Base-by-base conservation (phyloP, 345 rosid genomes). In the Eucalyptus paniculata region DNA sequence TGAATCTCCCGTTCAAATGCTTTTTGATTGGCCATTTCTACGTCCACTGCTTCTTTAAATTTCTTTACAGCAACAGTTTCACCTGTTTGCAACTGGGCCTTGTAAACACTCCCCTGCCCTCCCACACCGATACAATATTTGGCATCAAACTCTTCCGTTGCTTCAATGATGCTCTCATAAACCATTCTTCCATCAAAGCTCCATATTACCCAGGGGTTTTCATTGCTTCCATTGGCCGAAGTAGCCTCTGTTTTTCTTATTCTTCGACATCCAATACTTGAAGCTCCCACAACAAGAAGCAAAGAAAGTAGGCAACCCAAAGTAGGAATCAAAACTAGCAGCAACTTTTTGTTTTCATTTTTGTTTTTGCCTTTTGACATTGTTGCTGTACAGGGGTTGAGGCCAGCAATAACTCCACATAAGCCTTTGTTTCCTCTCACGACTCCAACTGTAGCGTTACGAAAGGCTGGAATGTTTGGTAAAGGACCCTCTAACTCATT, bases 111-210 rank as follows among this genome's bases (percentile, higher is more conserved):
- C 34, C 89, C 94, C 1, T 47, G 26, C 44, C 90, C 90, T 5
- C 94, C 92, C 56, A 16, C 44, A 14, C 92, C 92, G 11, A 89
- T 89, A 60, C 90, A 91, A 50, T 88, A 87, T 62, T 21, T 50
- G 34, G 28, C 60, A 17, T 89, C 81, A 28, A 91, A 91, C 42
- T 77, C 87, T 10, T 89, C 50, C 0, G 90, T 91, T 18, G 93
- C 89, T 47, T 88, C 13, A 45, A 90, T 69, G 16, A 92, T 91
- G 44, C 86, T 90, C 50, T 91, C 90, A 16, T 89, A 87, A 88
- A 72, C 4, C 9, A 21, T 12, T 90, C 86, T 90, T 26, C 93
- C 92, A 88, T 88, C 89, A 12, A 50, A 34, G 32, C 24, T 45
- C n/a, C 72, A 65, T 28, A 87, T 53, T 6, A 44, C 50, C 26